These are phyloP conservation scores for Boletus pseudo-olivaceus DNA, from an alignment of 768 basidiomycete species.

Conservation along the genomic window DNA sequence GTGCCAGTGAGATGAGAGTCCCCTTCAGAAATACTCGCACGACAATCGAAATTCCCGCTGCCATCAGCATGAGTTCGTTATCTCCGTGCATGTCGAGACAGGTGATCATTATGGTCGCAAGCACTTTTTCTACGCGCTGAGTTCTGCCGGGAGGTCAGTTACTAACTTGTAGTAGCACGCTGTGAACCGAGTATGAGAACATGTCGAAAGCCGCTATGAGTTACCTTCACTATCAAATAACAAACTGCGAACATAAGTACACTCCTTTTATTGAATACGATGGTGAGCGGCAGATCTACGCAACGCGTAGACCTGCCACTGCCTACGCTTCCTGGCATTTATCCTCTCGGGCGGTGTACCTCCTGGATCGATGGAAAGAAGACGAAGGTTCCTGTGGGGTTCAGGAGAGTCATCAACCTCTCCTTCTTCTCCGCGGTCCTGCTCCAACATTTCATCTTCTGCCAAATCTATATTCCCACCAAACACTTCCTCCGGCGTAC, in stretches of 20 bases:
- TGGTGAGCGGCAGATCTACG: slow-evolving; percentile 31
- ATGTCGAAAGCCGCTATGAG: neutral
- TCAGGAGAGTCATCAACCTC: slow-evolving; percentile 75
- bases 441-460: slow-evolving; percentile 77
- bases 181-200: neutral
- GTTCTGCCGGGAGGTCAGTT: neutral
- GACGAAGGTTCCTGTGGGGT: slow-evolving; percentile 48
- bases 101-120: neutral
- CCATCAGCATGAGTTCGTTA: neutral
- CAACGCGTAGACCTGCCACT: slow-evolving; percentile 49
- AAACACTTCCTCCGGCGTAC: slow-evolving; percentile 67
- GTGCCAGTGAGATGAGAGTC: neutral
- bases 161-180: neutral
- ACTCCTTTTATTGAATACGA: slow-evolving; percentile 11
- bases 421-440: slow-evolving; percentile 73
- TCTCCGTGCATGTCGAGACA: neutral
- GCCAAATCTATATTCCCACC: slow-evolving; percentile 64
- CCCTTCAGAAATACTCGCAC: neutral
- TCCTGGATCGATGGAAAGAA: slow-evolving; percentile 48
- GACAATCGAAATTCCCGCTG: neutral
- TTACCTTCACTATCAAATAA: neutral
- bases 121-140: neutral
- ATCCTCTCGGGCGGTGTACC: slow-evolving; percentile 29
- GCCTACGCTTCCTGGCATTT: slow-evolving; percentile 39
- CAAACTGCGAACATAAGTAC: neutral